Percentiles rank a stretch among this genome's conserved stretches.
Conservation (phyloP, 805 yeast genomes). For the Suhomyces xylopsoci region DNA sequence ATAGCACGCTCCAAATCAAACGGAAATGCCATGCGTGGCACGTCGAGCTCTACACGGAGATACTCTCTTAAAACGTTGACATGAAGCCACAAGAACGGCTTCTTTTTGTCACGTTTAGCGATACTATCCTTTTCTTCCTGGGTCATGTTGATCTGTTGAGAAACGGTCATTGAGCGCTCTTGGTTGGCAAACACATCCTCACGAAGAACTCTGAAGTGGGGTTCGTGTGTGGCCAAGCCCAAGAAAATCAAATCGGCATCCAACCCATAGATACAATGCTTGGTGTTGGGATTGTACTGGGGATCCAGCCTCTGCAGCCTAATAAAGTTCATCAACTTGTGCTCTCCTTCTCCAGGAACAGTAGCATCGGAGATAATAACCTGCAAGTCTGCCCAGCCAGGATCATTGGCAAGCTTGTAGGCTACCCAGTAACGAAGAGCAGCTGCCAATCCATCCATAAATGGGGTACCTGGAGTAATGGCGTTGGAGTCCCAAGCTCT, state of each 20-base stretch:
- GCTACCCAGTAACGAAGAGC: constrained; percentile 90
- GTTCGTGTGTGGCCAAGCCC: constrained; percentile 97
- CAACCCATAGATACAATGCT: constrained; percentile 94
- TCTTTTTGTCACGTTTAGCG: constrained; percentile 47
- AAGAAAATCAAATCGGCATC: constrained; percentile 97
- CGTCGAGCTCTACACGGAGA: constrained; percentile 72
- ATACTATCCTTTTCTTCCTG: constrained; percentile 51
- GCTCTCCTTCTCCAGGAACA: constrained; percentile 99
- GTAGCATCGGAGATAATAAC: constrained; percentile 92
- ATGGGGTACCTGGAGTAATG: constrained; percentile 98
- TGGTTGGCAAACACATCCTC: constrained; percentile 95
- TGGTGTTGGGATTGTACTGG: constrained; percentile 84
- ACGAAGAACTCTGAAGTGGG: constrained; percentile 88
- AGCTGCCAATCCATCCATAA: constrained; percentile 85
- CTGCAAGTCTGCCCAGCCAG: constrained; percentile 89
- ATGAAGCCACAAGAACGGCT: constrained; percentile 94
- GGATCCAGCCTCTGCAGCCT: constrained; percentile 87
- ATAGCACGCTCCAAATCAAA: constrained; percentile 93
- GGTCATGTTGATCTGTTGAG: constrained; percentile 55
- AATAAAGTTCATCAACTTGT: constrained; percentile 93
- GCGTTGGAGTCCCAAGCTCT: constrained; percentile 94
- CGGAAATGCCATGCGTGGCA: constrained; percentile 65
- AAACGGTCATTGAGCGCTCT: constrained; percentile 41
- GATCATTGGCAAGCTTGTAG: constrained; percentile 80
- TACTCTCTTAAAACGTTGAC: constrained; percentile 85